phyloP scores from a whole-genome alignment of 306 rosid genomes.

The Malus asiatica region DNA sequence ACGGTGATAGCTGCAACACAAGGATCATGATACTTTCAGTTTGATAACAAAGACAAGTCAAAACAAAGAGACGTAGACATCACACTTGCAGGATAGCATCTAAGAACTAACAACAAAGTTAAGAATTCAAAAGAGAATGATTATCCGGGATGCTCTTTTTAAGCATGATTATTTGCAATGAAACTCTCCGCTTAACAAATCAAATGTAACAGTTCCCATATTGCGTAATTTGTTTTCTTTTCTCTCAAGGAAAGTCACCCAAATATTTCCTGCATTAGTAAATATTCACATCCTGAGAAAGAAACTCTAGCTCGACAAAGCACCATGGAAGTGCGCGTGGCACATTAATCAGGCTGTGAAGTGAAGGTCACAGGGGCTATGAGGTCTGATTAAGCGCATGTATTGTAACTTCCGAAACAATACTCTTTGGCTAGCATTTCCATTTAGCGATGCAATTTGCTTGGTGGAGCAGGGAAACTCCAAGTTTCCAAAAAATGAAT shows the following conservation, averaged over 20 bases:
- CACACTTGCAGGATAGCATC: not conserved
- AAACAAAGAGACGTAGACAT: not conserved
- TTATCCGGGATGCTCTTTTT: not conserved
- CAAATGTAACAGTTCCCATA: not conserved
- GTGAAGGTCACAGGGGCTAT: too few species aligned
- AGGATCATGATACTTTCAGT: not conserved
- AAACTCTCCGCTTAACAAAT: not conserved
- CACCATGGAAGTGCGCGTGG: too few species aligned
- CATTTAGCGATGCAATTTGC: not conserved
- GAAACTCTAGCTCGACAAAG: too few species aligned
- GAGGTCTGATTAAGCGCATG: not conserved
- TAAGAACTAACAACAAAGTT: not conserved
- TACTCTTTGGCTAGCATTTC: not conserved
- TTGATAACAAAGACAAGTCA: not conserved
- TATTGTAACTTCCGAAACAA: not conserved
- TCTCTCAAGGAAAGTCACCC: not conserved
- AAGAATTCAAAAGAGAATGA: not conserved
- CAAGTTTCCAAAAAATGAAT: not conserved
- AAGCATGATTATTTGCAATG: slow-evolving; percentile 2
- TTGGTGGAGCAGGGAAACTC: not conserved
- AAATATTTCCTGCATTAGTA: not conserved
- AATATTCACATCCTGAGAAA: not conserved
- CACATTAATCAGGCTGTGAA: too few species aligned
- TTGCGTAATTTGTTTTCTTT: not conserved
- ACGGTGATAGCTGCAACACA: not conserved